Conservation (phyloP, 768 basidiomycete genomes). For the Suillus subalutaceus region DNA sequence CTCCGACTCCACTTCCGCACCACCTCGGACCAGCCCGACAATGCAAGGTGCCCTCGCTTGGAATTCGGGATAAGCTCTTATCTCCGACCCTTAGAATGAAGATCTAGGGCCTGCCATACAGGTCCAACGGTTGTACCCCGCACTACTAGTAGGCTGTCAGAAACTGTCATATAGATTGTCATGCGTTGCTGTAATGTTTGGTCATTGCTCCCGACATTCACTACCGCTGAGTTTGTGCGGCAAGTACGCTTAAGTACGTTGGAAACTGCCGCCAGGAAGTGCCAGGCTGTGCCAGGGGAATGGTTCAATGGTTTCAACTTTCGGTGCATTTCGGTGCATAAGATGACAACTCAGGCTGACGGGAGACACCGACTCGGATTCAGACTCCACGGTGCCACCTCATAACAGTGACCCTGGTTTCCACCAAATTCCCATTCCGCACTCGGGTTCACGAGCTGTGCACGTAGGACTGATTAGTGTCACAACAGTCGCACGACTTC, state of each 20-base stretch:
- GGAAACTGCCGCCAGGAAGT: not conserved
- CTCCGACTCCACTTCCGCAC: not conserved
- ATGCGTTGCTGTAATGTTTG: not conserved
- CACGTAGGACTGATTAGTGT: not conserved
- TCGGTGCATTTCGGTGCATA: not conserved
- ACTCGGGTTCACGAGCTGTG: not conserved
- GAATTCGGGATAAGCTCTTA: not conserved
- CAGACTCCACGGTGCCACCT: not conserved
- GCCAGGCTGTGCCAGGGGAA: not conserved
- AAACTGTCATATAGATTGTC: not conserved
- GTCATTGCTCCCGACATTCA: not conserved
- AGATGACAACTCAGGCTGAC: not conserved
- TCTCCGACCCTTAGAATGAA: not conserved
- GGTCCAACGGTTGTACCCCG: not conserved
- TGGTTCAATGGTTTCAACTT: no score
- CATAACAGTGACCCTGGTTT: not conserved
- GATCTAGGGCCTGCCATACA: not conserved
- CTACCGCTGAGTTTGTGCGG: not conserved
- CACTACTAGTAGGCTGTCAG: not conserved
- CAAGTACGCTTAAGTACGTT: not conserved
- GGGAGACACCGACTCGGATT: no score
- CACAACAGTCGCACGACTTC: not conserved
- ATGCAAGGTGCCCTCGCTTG: not conserved
- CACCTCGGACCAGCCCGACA: not conserved
- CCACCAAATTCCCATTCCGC: not conserved